Evolutionary conservation across 148 eudicot species (phyloP), one percentile per base, ranked within the genome.

Genomic region (Camellia lanceoleosa): DNA sequence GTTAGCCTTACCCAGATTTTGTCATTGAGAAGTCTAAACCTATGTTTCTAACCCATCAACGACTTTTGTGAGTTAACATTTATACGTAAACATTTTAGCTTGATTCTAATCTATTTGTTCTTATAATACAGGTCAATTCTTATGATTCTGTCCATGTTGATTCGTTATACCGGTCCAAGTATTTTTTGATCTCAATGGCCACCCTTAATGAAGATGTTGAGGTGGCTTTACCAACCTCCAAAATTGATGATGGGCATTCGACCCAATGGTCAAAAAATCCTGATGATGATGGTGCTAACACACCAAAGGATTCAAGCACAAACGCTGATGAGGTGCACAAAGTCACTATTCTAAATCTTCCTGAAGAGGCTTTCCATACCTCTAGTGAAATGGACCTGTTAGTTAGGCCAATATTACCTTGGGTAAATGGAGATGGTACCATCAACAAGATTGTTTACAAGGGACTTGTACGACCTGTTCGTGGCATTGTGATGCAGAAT

Each of bases 401-500:
- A 30, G 38, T 30, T 66, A 76, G 73, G 85, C 98, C 97, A 69
- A 89, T 96, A 88, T 86, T 96, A 82, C 97, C 98, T 81, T 96
- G 99, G 98, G 80, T 96, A 63, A 96, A 93, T 83, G 99, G 98
- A 38, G 98, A 96, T 82, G 98, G 98, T 82, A 89, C 95, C 78
- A 78, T 86, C 68, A 96, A 96, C 86, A 78, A 80, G 60, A 77
- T 85, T 85, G 97, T 96, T 42, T 87, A 87, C 83, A 91, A 82
- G 84, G 93, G 97, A 77, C 99, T 96, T 68, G 82, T 88, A 75
- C 98, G 99, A 15, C 89, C 95, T 79, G 79, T 93, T 55, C 92
- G 93, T 78, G 97, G 97, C 46, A 87, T 91, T 77, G 92, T 91
- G 82, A 90, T 89, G 92, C 99, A 90, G 86, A 88, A 91, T 85